Conservation (phyloP, 805 yeast genomes). For the Blastobotrys peoriensis region DNA sequence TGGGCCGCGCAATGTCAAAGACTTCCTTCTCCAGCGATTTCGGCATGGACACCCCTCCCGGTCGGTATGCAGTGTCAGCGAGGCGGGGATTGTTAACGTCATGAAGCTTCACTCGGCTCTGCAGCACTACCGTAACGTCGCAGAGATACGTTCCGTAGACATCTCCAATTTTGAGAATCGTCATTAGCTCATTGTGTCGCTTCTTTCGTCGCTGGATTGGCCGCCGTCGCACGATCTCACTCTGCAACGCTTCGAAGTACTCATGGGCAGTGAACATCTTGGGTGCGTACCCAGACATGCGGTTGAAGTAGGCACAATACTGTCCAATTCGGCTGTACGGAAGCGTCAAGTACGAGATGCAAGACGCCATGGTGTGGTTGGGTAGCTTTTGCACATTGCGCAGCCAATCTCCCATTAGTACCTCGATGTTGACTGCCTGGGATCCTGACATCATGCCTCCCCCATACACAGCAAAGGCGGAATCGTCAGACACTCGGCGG, state of each 20-base stretch:
- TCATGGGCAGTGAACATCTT: constrained; percentile 9
- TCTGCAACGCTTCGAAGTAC: constrained; percentile 7
- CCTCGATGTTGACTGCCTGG: constrained; percentile 9
- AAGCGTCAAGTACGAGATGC: constrained; percentile 17
- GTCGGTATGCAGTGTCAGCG: constrained; percentile 15
- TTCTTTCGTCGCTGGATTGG: constrained; percentile 14
- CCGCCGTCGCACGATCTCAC: constrained; percentile 13
- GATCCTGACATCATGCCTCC: neutral
- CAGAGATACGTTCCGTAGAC: constrained; percentile 14
- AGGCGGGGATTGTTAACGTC: constrained; percentile 6
- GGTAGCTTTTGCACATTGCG: constrained; percentile 7
- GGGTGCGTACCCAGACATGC: constrained; percentile 6
- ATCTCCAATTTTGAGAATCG: constrained; percentile 11
- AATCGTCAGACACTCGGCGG: constrained; percentile 1
- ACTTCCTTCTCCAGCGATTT: constrained; percentile 6
- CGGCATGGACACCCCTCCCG: constrained; percentile 5
- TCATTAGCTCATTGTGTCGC: constrained; percentile 14
- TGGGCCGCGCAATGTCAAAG: constrained; percentile 5
- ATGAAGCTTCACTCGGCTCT: constrained; percentile 12
- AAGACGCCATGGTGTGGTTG: constrained; percentile 15
- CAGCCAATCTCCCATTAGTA: constrained; percentile 20
- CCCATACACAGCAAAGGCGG: constrained; percentile 4
- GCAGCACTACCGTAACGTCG: constrained; percentile 14
- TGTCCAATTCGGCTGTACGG: constrained; percentile 19
- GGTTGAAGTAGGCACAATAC: constrained; percentile 14